Base-by-base conservation (phyloP, 805 yeast genomes). In the Starmerella etchellsii region DNA sequence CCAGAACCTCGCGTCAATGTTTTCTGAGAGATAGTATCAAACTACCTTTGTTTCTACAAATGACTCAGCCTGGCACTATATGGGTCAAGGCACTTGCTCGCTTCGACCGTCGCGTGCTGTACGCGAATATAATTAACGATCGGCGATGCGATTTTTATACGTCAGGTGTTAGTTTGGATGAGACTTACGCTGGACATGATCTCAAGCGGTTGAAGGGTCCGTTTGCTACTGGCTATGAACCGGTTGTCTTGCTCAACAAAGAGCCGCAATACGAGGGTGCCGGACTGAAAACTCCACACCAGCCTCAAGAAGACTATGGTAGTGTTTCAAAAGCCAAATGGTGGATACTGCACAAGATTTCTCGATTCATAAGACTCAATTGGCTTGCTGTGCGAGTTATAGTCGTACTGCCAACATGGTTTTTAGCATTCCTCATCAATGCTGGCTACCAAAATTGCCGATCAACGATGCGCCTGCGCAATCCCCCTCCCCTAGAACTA, bases 141-240 rank as follows among this genome's bases (percentile, higher is more conserved):
- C 76, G 76, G 48, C 71, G 94, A 50, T 76, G 93, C 3, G 71
- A 81, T 14, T 84, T 82, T 78, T 82, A 81, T 72, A 81, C 93
- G 2, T 68, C 93, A 0, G 81, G 81, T 4, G 80, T 80, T 27
- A 71, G 80, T 41, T 10, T 35, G 20, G 22, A 14, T n/a, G 54
- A 50, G 32, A 52, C 53, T 24, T 53, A 36, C 37, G 19, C 8
- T 2, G 34, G 33, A 16, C 24, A 20, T 11, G 42, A 42, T 24
- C 27, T 47, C 25, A 3, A 16, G 14, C 36, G n/a, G 15, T 23
- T 51, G 16, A 20, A 34, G 16, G 55, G 55, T 3, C 48, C 47
- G 10, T 52, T 31, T 32, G 46, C 46, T 10, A 41, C 46, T 2
- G 47, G 49, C n/a, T 53, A 47, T 32, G 51, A 37, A 28, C 52